Conservation (phyloP, 176 grass and related monocot species). For the Typha latifolia region DNA sequence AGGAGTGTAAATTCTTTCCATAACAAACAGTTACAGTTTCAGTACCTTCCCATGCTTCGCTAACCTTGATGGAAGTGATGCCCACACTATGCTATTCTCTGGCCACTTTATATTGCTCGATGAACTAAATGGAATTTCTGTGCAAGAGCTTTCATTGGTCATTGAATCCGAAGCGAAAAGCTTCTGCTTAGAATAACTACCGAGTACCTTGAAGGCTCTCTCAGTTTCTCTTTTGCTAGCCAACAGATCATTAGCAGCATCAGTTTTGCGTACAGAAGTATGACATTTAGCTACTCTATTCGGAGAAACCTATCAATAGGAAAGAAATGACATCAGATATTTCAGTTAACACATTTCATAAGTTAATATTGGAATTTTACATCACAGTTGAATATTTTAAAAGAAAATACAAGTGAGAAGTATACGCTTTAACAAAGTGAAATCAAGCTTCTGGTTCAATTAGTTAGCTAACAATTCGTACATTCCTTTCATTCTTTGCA, state of each 20-base stretch:
- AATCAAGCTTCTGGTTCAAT: too few relatives aligned
- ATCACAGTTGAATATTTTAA: too few relatives aligned
- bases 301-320: slow-evolving; percentile 45
- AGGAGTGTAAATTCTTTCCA: background rate
- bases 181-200: slow-evolving; percentile 29
- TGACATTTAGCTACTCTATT: slow-evolving; percentile 22
- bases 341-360: background rate
- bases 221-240: slow-evolving; percentile 47
- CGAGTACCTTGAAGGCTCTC: slow-evolving; percentile 53
- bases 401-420: too few relatives aligned
- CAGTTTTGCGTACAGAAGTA: background rate
- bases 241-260: slow-evolving; percentile 20
- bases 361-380: too few relatives aligned
- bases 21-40: background rate
- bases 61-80: slow-evolving; percentile 49
- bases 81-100: slow-evolving; percentile 42
- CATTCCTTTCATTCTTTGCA: background rate
- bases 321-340: background rate
- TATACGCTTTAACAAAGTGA: too few relatives aligned
- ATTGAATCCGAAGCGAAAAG: slow-evolving; percentile 20
- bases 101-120: slow-evolving; percentile 39
- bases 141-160: slow-evolving; percentile 28
- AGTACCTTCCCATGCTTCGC: slow-evolving; percentile 61
- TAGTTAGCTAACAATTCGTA: too few relatives aligned
- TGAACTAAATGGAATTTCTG: slow-evolving; percentile 12